A percentile compares a stretch with the other conserved stretches of the same genome.
These are phyloP conservation scores for Peronospora farinosa DNA, from an alignment of 352 stramenopile genomes.

Conservation along the genomic window DNA sequence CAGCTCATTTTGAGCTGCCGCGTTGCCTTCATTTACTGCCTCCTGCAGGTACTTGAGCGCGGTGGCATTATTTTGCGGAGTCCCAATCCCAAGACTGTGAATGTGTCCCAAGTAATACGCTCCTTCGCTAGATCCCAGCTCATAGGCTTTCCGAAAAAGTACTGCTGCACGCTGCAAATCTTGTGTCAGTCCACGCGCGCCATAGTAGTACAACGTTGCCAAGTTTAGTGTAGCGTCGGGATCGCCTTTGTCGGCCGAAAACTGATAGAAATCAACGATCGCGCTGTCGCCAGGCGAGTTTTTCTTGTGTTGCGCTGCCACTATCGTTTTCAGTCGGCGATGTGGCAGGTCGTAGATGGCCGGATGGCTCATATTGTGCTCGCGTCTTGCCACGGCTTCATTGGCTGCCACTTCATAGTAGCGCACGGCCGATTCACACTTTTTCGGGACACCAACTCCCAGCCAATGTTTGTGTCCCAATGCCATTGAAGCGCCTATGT, in stretches of 20 bases:
- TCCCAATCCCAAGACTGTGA: conserved; percentile 77
- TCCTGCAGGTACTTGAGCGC: conserved; percentile 70
- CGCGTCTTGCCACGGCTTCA: conserved; percentile 55
- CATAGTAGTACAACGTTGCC: conserved; percentile 84
- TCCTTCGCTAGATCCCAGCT: conserved; percentile 58
- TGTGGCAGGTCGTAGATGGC: conserved; percentile 69
- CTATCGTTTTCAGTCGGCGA: conserved; percentile 63
- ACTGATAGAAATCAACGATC: conserved; percentile 88
- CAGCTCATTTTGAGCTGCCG: conserved; percentile 73
- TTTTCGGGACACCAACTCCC: conserved; percentile 65
- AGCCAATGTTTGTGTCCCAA: conserved; percentile 76
- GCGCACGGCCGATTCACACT: conserved; percentile 75
- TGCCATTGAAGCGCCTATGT: conserved; percentile 62
- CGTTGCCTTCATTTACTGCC: conserved; percentile 69
- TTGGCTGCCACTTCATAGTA: conserved; percentile 88
- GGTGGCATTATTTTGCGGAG: conserved; percentile 54
- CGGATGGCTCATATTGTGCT: conserved; percentile 47
- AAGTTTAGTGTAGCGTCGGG: conserved; percentile 74
- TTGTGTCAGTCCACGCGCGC: conserved; percentile 59
- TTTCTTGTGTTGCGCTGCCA: conserved; percentile 76
- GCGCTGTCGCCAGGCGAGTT: conserved; percentile 65
- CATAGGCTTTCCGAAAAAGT: conserved; percentile 73
- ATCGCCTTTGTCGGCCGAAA: conserved; percentile 85
- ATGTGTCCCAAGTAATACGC: conserved; percentile 76
- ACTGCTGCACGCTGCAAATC: conserved; percentile 53